phyloP scores from a whole-genome alignment of 306 rosid genomes.

The Luffa aegyptiaca region DNA sequence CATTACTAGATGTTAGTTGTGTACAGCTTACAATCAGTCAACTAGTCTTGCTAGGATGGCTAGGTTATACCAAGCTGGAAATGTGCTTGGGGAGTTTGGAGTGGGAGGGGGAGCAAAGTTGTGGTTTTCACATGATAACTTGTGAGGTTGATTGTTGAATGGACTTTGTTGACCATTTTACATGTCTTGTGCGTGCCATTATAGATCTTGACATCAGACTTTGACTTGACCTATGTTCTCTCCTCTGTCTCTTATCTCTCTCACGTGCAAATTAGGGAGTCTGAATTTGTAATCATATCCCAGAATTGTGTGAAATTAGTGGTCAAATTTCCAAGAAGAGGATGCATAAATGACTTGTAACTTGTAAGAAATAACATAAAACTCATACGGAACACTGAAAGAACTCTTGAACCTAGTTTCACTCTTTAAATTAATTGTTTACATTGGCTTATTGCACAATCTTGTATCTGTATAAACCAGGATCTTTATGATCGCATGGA shows the following conservation, averaged over 20 bases:
- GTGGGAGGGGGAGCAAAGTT: constrained; percentile 2
- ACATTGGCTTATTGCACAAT: background rate
- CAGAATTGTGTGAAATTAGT: background rate
- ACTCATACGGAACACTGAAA: background rate
- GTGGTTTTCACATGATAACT: background rate
- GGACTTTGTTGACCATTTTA: background rate
- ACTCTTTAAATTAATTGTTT: background rate
- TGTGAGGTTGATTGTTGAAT: background rate
- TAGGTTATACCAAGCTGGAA: background rate
- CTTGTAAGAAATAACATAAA: background rate
- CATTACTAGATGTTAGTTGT: background rate
- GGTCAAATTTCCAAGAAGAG: background rate
- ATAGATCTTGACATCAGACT: background rate
- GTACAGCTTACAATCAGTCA: background rate
- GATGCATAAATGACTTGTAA: background rate
- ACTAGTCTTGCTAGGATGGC: background rate
- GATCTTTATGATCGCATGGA: constrained; percentile 56
- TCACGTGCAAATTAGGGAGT: background rate
- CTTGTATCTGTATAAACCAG: constrained; percentile 30
- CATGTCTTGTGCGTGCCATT: background rate
- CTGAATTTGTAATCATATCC: background rate
- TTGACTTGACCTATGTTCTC: background rate
- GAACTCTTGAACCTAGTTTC: background rate
- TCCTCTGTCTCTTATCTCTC: background rate
- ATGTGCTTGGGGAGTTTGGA: background rate